Conservation (phyloP, 176 grass and related monocot species). For the Cenchrus purpureus region DNA sequence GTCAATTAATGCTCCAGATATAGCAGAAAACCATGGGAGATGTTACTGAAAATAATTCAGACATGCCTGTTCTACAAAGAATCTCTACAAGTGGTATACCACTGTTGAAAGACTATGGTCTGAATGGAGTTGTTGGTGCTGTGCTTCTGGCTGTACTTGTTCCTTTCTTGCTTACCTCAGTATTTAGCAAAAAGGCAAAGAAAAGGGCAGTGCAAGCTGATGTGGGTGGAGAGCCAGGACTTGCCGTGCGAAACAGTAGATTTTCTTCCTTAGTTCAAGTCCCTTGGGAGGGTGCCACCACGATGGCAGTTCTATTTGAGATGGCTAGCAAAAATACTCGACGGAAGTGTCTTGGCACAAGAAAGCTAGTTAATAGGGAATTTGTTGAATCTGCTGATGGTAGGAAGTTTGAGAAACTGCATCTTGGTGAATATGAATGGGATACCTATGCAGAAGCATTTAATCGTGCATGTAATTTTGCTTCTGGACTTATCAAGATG, state of each 20-base stretch:
- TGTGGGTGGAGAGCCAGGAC: constrained; percentile 70
- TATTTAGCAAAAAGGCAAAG: constrained; percentile 58
- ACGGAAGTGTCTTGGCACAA: constrained; percentile 59
- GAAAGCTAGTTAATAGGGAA: constrained; percentile 73
- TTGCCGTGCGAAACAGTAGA: constrained; percentile 77
- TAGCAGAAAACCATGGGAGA: constrained; percentile 44
- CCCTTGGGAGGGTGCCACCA: constrained; percentile 71
- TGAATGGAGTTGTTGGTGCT: constrained; percentile 48
- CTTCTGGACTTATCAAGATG: constrained; percentile 77
- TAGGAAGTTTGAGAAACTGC: constrained; percentile 83
- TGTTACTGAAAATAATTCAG: constrained; percentile 20
- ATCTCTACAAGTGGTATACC: constrained; percentile 31
- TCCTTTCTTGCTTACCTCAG: constrained; percentile 47
- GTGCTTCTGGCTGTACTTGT: constrained; percentile 53
- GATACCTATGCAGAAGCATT: constrained; percentile 67
- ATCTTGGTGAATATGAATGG: constrained; percentile 90
- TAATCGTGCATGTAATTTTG: constrained; percentile 68
- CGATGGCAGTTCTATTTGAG: constrained; percentile 84
- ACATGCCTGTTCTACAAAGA: constrained; percentile 49
- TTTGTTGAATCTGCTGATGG: constrained; percentile 57
- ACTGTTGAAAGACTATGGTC: constrained; percentile 64
- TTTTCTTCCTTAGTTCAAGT: constrained; percentile 66
- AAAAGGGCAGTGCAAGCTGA: constrained; percentile 63
- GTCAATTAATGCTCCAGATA: constrained; percentile 31
- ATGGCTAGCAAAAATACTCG: constrained; percentile 75